Base-by-base conservation (phyloP, 1,139 yeast species). In the Candida smagusa region DNA sequence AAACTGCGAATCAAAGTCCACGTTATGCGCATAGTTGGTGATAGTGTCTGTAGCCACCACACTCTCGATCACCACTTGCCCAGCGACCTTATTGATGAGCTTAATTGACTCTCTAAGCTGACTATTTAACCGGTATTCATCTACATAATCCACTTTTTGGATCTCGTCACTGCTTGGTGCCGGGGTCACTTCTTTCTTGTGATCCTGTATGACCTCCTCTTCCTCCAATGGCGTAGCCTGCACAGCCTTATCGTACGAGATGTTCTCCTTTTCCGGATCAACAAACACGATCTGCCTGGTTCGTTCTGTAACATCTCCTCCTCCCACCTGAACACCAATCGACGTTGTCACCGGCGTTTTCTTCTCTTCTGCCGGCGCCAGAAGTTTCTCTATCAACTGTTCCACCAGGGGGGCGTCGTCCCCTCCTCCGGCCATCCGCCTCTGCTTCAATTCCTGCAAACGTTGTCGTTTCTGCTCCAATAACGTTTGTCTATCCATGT, bases 401-500 rank as follows among this genome's bases (percentile, higher is more conserved):
- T 55, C 61, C 7, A 60, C 54, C 31, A 44, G 42, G 22, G 42
- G 34, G 2, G 42, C 47, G 22, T 50, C 54, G 11, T 37, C 37
- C 19, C 32, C 34, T 42, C 6, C 22, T 6, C 33, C 34, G 12
- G 46, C 57, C 21, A 54, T 41, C 22, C 74, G 50, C 33, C 68
- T 47, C 48, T 50, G 67, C 45, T 65, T 60, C 28, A 71, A 55
- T 45, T 70, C 74, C 38, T 60, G 63, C 24, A 71, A 57, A 38
- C 75, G 52, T 49, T 63, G 70, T 33, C 74, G 52, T 45, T 70
- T 70, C 48, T 68, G 68, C 38, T 69, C 72, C 23, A 70, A 49
- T 27, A 68, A 47, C 29, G 63, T 49, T 43, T 65, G 72, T 43
- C 74, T 52, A 44, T 68, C 72, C 70, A 66, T 49, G 21, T 34